A percentile compares a stretch with the other conserved stretches of the same genome.
Evolutionary conservation across 805 yeast species (phyloP).

Genomic region (Saccharomycopsis microspora): DNA sequence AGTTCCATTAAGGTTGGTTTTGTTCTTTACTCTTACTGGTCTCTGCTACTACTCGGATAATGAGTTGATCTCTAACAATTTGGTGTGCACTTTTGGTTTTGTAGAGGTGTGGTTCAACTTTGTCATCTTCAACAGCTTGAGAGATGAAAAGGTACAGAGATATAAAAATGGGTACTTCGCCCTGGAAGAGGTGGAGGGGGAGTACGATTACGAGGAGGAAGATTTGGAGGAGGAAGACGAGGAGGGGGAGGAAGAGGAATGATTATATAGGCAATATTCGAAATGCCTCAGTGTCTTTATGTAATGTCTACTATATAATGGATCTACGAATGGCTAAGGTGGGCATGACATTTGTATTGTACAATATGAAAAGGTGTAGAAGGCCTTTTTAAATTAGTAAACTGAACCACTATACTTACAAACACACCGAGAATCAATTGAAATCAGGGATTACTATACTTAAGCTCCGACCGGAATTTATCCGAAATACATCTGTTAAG

Average conservation of each 20-base stretch:
- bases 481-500: too few relatives aligned
- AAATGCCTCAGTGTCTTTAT: background rate
- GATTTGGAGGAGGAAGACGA: slow-evolving; percentile 5
- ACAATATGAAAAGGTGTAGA: too few relatives aligned
- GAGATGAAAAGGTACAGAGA: slow-evolving; percentile 38
- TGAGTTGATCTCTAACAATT: slow-evolving; percentile 33
- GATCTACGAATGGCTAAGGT: too few relatives aligned
- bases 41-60: slow-evolving; percentile 32
- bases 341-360: too few relatives aligned
- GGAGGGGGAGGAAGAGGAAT: background rate
- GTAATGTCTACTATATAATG: background rate
- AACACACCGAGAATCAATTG: too few relatives aligned
- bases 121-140: slow-evolving; percentile 37
- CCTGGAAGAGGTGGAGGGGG: background rate
- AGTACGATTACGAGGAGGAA: slow-evolving; percentile 1
- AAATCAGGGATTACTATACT: too few relatives aligned
- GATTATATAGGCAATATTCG: background rate
- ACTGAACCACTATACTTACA: too few relatives aligned
- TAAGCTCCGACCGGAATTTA: too few relatives aligned
- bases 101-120: slow-evolving; percentile 47
- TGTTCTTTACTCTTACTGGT: slow-evolving; percentile 32
- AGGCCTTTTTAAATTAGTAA: too few relatives aligned
- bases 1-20: slow-evolving; percentile 37
- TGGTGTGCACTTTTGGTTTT: slow-evolving; percentile 38
- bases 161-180: slow-evolving; percentile 22